These are phyloP conservation scores for Colletotrichum graminicola DNA, from an alignment of 2,329 filamentous ascomycete genomes.

Conservation along the genomic window DNA sequence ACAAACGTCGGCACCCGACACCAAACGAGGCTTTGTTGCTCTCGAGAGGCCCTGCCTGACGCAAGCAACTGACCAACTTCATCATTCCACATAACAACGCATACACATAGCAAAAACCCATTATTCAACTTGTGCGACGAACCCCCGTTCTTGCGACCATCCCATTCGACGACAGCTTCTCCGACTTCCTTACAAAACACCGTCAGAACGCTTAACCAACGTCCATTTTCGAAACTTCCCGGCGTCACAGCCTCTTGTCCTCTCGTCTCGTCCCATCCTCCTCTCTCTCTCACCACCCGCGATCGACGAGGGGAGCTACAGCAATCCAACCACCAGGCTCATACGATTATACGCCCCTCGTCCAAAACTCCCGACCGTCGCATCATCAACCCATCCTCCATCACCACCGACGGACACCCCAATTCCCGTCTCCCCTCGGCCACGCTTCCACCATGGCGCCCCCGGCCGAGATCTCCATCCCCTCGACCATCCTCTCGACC, in stretches of 20 bases:
- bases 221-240: neutral
- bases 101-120: neutral
- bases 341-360: conserved; percentile 18
- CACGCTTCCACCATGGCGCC: conserved; percentile 64
- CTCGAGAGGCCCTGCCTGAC: conserved; percentile 12
- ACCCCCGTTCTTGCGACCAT: neutral
- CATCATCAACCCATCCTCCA: neutral
- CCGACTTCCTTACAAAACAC: neutral
- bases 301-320: conserved; percentile 12
- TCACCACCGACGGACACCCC: neutral
- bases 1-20: neutral
- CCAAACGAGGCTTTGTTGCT: conserved; percentile 10
- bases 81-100: conserved; percentile 21
- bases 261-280: neutral
- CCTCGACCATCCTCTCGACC: conserved; percentile 70
- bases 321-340: neutral
- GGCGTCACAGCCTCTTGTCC: neutral
- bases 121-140: neutral
- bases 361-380: conserved; percentile 22
- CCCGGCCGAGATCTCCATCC: conserved; percentile 75
- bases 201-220: neutral
- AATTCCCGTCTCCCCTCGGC: neutral
- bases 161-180: neutral
- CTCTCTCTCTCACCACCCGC: neutral
- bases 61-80: conserved; percentile 26